These are phyloP conservation scores for Narthecium ossifragum DNA, from an alignment of 106 monocot species.

Conservation along the genomic window DNA sequence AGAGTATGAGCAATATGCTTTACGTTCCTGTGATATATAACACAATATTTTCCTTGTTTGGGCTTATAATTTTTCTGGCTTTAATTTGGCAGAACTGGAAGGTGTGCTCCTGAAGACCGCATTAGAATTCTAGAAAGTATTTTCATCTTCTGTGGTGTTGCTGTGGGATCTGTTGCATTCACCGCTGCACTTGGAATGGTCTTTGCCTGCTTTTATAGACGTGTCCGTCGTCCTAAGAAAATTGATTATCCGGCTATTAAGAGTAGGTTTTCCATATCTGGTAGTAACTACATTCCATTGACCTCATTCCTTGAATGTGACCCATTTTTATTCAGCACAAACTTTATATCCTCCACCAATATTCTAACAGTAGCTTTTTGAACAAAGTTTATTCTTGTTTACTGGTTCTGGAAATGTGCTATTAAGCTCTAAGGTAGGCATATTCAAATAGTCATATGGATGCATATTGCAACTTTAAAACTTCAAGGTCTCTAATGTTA, in stretches of 20 bases:
- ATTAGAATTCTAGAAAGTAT: not conserved
- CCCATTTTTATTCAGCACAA: not conserved
- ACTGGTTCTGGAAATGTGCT: not conserved
- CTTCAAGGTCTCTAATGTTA: too few species aligned
- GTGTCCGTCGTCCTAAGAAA: slow-evolving; percentile 10
- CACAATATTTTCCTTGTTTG: not conserved
- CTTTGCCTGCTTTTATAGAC: slow-evolving; percentile 45
- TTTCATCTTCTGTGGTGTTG: slow-evolving; percentile 26
- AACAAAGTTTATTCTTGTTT: not conserved
- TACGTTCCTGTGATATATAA: not conserved
- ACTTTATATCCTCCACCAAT: not conserved
- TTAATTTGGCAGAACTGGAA: slow-evolving; percentile 18
- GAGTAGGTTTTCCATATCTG: slow-evolving; percentile 22
- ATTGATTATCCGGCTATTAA: slow-evolving; percentile 8
- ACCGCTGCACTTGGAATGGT: slow-evolving; percentile 27
- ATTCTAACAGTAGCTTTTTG: not conserved
- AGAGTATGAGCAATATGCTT: slow-evolving; percentile 18
- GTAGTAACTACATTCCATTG: not conserved
- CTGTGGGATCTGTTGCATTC: slow-evolving; percentile 47
- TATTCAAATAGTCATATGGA: too few species aligned
- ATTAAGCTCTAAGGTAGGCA: not conserved
- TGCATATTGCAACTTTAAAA: too few species aligned
- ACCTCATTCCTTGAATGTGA: not conserved
- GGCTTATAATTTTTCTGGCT: not conserved
- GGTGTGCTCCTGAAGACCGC: slow-evolving; percentile 15